Evolutionary conservation across 495 filamentous ascomycete genomes (phyloP), one percentile per base, ranked within the genome.

Genomic region (Penicillium simplicissimum): DNA sequence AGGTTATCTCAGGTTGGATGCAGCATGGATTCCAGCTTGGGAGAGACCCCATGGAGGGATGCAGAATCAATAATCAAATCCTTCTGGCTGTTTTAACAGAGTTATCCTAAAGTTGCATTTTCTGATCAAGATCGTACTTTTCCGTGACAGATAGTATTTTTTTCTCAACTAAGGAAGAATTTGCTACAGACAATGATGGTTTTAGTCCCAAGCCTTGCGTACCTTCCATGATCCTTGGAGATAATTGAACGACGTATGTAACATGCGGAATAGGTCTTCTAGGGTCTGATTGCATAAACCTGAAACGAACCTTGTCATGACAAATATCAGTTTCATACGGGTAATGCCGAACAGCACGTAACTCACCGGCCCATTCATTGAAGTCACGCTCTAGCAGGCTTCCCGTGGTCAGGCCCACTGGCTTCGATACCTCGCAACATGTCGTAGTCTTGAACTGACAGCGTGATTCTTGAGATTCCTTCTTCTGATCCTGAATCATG

Each of bases 351-450:
- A 4, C 15, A 45, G 42, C 42, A 45, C 42, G 52, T 59, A 53
- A 53, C 66, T 65, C 34, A 68, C 66, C 66, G 43, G 52, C 45
- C 66, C 66, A 68, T 25, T 52, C 25, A 49, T 68, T 68, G 15
- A 68, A 65, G 45, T 68, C 59, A 17, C 40, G 38, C 4, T 61
- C 55, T 37, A 49, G 17, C 40, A 67, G 11, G 17, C 57, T 21
- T 40, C 17, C 55, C n/a, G 48, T 49, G 13, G 19, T 14, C 8
- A 37, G 0, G 11, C 49, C 23, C 3, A 33, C 33, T 11, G 21
- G 21, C 49, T 35, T 48, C 42, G 9, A n/a, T 38, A 21, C 43
- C 25, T 52, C 57, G 38, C 62, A 65, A 35, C 65, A 68, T 25
- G 56, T 57, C 21, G 8, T 48, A 45, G 19, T 45, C 38, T 28